phyloP scores from a whole-genome alignment of 1,284 basidiomycete species.

The Cryptococcus sp. region DNA sequence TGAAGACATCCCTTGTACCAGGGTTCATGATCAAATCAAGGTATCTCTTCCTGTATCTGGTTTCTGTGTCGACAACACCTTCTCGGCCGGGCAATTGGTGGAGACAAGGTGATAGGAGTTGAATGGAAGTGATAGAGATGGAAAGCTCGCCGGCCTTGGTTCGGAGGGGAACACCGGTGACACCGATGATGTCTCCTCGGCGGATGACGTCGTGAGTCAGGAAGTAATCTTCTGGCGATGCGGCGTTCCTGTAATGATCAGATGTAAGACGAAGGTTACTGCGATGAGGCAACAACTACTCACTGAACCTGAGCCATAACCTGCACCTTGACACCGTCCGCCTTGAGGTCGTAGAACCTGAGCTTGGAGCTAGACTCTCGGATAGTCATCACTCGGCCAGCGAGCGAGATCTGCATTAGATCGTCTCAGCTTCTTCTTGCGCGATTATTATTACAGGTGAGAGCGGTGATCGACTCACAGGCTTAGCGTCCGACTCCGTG shows the following conservation, averaged over 20 bases:
- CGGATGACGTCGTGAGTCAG: slow-evolving; percentile 82
- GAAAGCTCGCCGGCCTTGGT: slow-evolving; percentile 97
- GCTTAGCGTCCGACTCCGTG: slow-evolving; percentile 30
- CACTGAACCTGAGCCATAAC: slow-evolving; percentile 91
- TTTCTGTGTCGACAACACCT: slow-evolving; percentile 94
- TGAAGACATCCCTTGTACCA: slow-evolving; percentile 85
- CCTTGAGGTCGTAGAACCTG: slow-evolving; percentile 91
- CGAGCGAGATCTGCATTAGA: slow-evolving; percentile 60
- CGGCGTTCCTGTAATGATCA: slow-evolving; percentile 62
- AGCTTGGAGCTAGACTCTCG: slow-evolving; percentile 81
- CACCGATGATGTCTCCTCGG: slow-evolving; percentile 94
- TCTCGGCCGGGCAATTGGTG: slow-evolving; percentile 86
- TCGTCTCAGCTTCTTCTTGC: background rate
- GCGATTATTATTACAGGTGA: background rate
- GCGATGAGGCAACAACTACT: slow-evolving; percentile 41
- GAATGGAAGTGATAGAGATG: slow-evolving; percentile 77
- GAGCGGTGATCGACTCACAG: slow-evolving; percentile 20
- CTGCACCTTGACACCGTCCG: slow-evolving; percentile 91
- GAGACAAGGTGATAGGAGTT: slow-evolving; percentile 91
- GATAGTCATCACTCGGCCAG: slow-evolving; percentile 90
- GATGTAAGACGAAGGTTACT: background rate
- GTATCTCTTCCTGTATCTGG: slow-evolving; percentile 97
- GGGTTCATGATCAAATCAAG: slow-evolving; percentile 97
- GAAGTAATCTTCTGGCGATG: slow-evolving; percentile 65
- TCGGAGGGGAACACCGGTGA: slow-evolving; percentile 83